Conservation (phyloP, 441 rosid species). For the Erysimum cheiri region DNA sequence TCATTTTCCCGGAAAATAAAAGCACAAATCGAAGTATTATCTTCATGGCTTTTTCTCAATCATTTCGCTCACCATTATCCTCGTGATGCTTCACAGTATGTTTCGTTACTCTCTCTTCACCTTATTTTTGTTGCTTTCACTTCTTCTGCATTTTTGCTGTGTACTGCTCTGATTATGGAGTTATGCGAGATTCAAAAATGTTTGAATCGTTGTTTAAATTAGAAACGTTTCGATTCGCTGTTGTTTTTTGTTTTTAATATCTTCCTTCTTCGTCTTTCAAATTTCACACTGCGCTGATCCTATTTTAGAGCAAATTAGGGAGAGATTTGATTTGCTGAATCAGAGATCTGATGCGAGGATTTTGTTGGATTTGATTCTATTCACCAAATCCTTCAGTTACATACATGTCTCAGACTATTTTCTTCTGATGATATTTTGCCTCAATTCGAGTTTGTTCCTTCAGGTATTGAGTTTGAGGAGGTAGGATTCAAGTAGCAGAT, state of each 20-base stretch:
- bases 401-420: neutral
- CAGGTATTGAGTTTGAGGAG: slow-evolving; percentile 23
- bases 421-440: neutral
- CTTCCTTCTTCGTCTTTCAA: neutral
- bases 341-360: neutral
- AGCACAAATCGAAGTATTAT: neutral
- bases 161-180: neutral
- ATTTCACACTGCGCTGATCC: neutral
- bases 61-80: slow-evolving; percentile 14
- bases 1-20: slow-evolving; percentile 18
- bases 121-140: neutral
- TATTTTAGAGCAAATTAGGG: neutral
- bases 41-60: slow-evolving; percentile 15
- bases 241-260: neutral
- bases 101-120: slow-evolving; percentile 13
- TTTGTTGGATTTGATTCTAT: slow-evolving; percentile 9
- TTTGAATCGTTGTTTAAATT: neutral
- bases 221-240: neutral
- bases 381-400: neutral
- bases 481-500: slow-evolving; percentile 9
- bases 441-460: neutral
- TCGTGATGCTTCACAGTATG: slow-evolving; percentile 29
- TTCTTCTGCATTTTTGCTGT: neutral
- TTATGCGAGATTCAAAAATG: neutral
- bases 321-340: neutral